Evolutionary conservation across 495 filamentous ascomycete species (phyloP).

Genomic region (Lophium mytilinum): DNA sequence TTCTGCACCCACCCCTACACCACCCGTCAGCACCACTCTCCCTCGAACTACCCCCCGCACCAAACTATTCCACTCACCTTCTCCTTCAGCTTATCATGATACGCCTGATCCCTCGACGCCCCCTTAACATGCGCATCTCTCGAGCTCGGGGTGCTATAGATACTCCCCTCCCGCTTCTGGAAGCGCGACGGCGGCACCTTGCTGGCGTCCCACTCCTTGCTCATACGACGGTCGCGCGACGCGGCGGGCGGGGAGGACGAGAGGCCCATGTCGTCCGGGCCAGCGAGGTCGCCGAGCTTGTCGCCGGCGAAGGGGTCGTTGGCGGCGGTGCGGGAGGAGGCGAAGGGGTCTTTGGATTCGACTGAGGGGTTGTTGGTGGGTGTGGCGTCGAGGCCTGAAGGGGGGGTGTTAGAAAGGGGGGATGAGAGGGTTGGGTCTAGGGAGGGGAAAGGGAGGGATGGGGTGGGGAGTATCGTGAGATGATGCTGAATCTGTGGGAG

Average conservation of each 20-base stretch:
- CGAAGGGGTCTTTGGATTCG: slow-evolving; percentile 15
- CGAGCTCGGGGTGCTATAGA: slow-evolving; percentile 50
- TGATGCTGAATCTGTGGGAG: background rate
- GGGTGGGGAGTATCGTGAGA: background rate
- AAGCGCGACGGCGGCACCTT: slow-evolving; percentile 55
- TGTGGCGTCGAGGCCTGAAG: slow-evolving; percentile 17
- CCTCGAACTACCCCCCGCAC: too few relatives aligned
- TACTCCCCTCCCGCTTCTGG: slow-evolving; percentile 56
- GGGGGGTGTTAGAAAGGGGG: background rate
- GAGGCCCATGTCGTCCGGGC: slow-evolving; percentile 22
- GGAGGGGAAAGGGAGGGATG: background rate
- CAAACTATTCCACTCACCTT: slow-evolving; percentile 23
- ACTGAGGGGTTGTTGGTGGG: slow-evolving; percentile 4
- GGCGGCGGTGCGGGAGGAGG: slow-evolving; percentile 8
- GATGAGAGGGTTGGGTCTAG: background rate
- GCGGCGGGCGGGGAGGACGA: slow-evolving; percentile 6
- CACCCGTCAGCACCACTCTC: too few relatives aligned
- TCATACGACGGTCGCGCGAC: slow-evolving; percentile 27
- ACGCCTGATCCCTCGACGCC: slow-evolving; percentile 24
- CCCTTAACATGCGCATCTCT: slow-evolving; percentile 48
- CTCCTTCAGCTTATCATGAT: slow-evolving; percentile 34
- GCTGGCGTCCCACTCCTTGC: slow-evolving; percentile 43
- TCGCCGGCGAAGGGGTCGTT: slow-evolving; percentile 27
- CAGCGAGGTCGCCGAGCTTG: slow-evolving; percentile 19
- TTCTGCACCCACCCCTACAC: too few relatives aligned